phyloP scores from a whole-genome alignment of 352 stramenopile genomes.

The Phytophthora constricta region DNA sequence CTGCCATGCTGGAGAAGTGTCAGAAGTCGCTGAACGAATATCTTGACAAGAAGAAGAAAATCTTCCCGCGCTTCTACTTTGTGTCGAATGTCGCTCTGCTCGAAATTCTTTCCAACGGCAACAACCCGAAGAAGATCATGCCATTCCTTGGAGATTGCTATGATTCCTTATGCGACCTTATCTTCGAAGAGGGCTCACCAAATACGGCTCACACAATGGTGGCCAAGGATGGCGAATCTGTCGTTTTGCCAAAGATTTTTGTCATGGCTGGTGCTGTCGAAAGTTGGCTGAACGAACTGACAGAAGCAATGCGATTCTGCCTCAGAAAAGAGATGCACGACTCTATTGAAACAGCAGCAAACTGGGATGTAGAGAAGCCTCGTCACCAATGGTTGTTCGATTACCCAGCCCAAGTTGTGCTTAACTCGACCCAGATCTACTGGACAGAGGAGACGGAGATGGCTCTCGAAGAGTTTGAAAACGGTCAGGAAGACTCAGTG shows the following conservation, averaged over 20 bases:
- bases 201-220: constrained; percentile 90
- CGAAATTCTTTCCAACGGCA: constrained; percentile 90
- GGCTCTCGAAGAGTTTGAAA: constrained; percentile 88
- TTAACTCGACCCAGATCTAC: constrained; percentile 92
- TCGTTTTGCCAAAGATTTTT: constrained; percentile 75
- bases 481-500: constrained; percentile 87
- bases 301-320: constrained; percentile 84
- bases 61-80: constrained; percentile 92
- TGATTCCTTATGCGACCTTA: constrained; percentile 91
- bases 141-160: constrained; percentile 98
- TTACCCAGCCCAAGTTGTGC: constrained; percentile 92
- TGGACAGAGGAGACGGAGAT: constrained; percentile 98
- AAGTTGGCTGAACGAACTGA: constrained; percentile 89
- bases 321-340: constrained; percentile 90
- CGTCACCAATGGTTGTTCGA: constrained; percentile 98
- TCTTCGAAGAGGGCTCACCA: constrained; percentile 80
- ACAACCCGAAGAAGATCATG: constrained; percentile 98
- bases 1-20: constrained; percentile 87
- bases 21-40: constrained; percentile 91
- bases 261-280: constrained; percentile 88
- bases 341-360: constrained; percentile 83
- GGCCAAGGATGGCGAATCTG: constrained; percentile 76
- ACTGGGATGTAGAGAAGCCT: constrained; percentile 96
- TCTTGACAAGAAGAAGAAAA: constrained; percentile 93
- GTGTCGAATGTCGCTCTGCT: constrained; percentile 89